These are phyloP conservation scores for Dillenia suffruticosa DNA, from an alignment of 164 flowering plant species.

Conservation along the genomic window DNA sequence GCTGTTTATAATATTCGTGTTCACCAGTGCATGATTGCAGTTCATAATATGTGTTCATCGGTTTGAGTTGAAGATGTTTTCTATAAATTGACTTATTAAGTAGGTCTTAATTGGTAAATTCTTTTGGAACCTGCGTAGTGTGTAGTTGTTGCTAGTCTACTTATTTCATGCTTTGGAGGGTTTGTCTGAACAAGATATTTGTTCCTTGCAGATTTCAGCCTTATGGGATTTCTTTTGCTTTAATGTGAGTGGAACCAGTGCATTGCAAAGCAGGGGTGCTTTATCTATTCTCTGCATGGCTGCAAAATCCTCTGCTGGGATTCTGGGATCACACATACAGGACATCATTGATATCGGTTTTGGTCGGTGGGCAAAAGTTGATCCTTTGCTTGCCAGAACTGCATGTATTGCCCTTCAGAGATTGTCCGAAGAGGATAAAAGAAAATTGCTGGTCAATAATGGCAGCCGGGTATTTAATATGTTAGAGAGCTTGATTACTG, in stretches of 20 bases:
- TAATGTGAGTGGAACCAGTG: conserved; percentile 76
- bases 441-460: conserved; percentile 49
- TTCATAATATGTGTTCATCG: no score
- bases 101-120: no score
- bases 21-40: no score
- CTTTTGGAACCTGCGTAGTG: no score
- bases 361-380: conserved; percentile 96
- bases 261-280: conserved; percentile 96
- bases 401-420: conserved; percentile 89
- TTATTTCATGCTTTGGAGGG: no score
- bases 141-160: no score
- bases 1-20: no score
- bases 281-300: conserved; percentile 92
- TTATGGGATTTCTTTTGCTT: conserved; percentile 98
- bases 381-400: conserved; percentile 90
- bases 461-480: conserved; percentile 70
- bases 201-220: conserved; percentile 67
- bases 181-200: neutral
- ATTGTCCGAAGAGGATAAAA: conserved; percentile 74
- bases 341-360: conserved; percentile 94
- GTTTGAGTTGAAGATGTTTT: no score
- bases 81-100: no score
- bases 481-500: conserved; percentile 65
- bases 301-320: conserved; percentile 64
- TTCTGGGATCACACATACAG: conserved; percentile 78